Evolutionary conservation across 2,329 filamentous ascomycete genomes (phyloP).

Genomic region (Fonsecaea pugnacius): DNA sequence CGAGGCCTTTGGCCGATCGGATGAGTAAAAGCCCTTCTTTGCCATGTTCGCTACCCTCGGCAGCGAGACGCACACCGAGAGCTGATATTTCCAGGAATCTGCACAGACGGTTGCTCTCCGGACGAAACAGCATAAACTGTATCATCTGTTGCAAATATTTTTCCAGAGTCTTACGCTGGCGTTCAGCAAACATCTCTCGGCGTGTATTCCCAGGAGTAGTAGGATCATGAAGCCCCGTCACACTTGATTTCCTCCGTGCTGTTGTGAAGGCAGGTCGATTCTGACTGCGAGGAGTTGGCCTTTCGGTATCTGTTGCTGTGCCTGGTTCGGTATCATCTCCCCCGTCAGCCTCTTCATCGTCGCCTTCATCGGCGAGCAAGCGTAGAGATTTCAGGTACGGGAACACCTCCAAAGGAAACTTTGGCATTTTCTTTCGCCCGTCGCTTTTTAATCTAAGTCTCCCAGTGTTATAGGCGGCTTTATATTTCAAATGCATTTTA

Average conservation of each 20-base stretch:
- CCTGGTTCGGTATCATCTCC: conserved; percentile 60
- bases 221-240: conserved; percentile 47
- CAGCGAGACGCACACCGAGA: conserved; percentile 86
- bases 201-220: conserved; percentile 45
- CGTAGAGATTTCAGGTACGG: conserved; percentile 84
- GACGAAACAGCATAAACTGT: conserved; percentile 92
- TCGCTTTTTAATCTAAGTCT: conserved; percentile 72
- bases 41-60: conserved; percentile 95
- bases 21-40: conserved; percentile 96
- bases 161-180: conserved; percentile 75
- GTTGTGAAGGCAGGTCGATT: conserved; percentile 61
- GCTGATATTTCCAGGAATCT: conserved; percentile 96
- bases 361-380: conserved; percentile 79
- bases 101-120: conserved; percentile 93
- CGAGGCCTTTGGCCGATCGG: conserved; percentile 84
- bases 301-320: conserved; percentile 71
- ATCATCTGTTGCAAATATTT: conserved; percentile 93
- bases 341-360: conserved; percentile 63
- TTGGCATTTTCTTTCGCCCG: conserved; percentile 79
- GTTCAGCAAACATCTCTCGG: conserved; percentile 48
- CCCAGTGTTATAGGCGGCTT: conserved; percentile 80
- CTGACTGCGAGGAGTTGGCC: conserved; percentile 57
- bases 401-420: conserved; percentile 86
- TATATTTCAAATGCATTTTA: conserved; percentile 92
- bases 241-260: conserved; percentile 63